These are phyloP conservation scores for Castanea crenata DNA, from an alignment of 306 rosid genomes.

Conservation along the genomic window DNA sequence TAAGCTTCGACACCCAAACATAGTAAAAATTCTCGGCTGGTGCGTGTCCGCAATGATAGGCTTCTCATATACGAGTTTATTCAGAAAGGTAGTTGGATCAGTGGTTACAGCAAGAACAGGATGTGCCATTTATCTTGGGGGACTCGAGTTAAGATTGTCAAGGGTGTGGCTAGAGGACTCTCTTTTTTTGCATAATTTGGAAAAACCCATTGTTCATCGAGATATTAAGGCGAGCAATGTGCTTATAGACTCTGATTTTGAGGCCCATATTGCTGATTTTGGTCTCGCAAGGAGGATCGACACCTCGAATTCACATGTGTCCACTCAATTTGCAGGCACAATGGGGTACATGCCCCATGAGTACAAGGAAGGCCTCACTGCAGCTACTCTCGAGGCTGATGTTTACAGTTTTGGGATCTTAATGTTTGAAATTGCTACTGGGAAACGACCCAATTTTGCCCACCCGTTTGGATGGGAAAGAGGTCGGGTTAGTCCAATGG, in stretches of 20 bases:
- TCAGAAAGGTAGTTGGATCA: slow-evolving; percentile 67
- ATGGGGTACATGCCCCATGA: slow-evolving; percentile 99
- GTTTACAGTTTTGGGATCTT: slow-evolving; percentile 84
- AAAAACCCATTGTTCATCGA: slow-evolving; percentile 73
- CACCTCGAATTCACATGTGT: slow-evolving; percentile 53
- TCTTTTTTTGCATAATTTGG: slow-evolving; percentile 54
- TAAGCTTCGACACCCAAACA: slow-evolving; percentile 60
- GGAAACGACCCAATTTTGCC: slow-evolving; percentile 68
- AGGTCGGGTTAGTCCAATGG: slow-evolving; percentile 69
- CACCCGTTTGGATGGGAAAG: slow-evolving; percentile 5
- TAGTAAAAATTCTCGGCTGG: slow-evolving; percentile 74
- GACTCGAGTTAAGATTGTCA: slow-evolving; percentile 47
- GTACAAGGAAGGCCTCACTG: slow-evolving; percentile 56
- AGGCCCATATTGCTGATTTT: slow-evolving; percentile 88
- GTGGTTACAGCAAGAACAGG: slow-evolving; percentile 58
- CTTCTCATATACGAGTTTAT: slow-evolving; percentile 74
- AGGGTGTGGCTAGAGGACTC: slow-evolving; percentile 75
- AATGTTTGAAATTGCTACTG: slow-evolving; percentile 66
- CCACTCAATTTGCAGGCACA: slow-evolving; percentile 83
- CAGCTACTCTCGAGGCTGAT: slow-evolving; percentile 60
- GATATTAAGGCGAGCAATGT: slow-evolving; percentile 86
- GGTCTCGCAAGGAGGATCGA: slow-evolving; percentile 81
- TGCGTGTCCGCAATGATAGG: slow-evolving; percentile 69
- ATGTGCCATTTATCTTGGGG: slow-evolving; percentile 43
- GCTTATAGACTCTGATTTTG: slow-evolving; percentile 50